These are phyloP conservation scores for Suhomyces kunorum DNA, from an alignment of 1,139 yeast genomes.

Conservation along the genomic window DNA sequence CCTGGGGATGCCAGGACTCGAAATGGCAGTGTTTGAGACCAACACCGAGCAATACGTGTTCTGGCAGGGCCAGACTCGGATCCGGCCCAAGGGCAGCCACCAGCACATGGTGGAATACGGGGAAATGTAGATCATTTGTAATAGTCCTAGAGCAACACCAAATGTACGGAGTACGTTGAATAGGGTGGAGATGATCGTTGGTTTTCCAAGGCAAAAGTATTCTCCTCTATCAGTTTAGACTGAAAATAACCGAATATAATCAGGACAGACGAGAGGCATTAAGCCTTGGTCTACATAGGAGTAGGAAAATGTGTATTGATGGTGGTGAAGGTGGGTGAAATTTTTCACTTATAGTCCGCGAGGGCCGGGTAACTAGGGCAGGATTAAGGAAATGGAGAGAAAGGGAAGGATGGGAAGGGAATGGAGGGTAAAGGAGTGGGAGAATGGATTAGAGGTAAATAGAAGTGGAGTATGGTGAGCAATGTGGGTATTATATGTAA, in stretches of 20 bases:
- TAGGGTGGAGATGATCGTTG: constrained; percentile 56
- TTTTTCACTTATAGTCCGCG: constrained; percentile 1
- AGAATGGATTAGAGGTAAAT: too few relatives aligned
- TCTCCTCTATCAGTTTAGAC: constrained; percentile 52
- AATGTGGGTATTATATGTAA: too few relatives aligned
- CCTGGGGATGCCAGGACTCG: constrained; percentile 1
- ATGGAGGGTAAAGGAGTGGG: too few relatives aligned
- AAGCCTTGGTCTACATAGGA: constrained; percentile 35
- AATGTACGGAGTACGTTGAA: constrained; percentile 18
- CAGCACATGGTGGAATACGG: constrained; percentile 1
- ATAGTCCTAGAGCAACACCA: constrained; percentile 41
- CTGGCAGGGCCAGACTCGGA: constrained; percentile 3
- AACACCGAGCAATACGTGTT: constrained; percentile 7
- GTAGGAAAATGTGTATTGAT: constrained; percentile 10
- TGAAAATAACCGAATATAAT: constrained; percentile 53
- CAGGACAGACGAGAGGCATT: constrained; percentile 56
- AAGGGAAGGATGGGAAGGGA: not conserved
- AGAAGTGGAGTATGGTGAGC: too few relatives aligned
- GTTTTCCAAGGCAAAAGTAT: constrained; percentile 51
- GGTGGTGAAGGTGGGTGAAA: constrained; percentile 1
- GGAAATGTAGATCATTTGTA: constrained; percentile 39
- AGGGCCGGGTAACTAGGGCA: constrained; percentile 10
- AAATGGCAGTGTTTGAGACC: constrained; percentile 8
- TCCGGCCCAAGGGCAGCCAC: not conserved
- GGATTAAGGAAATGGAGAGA: not conserved